Conservation (phyloP, 306 rosid genomes). For the Betula pendula region DNA sequence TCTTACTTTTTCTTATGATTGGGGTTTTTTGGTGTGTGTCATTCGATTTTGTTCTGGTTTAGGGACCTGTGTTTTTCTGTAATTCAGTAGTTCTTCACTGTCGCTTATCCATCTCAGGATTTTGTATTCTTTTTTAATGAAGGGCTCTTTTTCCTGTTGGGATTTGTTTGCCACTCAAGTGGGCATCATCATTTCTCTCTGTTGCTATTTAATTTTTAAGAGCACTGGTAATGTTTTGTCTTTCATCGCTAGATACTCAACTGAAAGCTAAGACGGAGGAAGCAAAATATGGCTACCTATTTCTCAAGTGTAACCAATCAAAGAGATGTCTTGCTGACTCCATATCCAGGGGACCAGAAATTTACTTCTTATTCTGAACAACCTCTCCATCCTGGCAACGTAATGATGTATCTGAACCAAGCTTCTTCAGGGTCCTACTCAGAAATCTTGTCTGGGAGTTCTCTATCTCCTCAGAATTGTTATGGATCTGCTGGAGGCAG, state of each 20-base stretch:
- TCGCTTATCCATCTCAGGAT: neutral
- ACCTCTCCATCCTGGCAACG: conserved; percentile 33
- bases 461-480: conserved; percentile 49
- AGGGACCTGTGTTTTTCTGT: neutral
- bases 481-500: conserved; percentile 49
- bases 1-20: neutral
- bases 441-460: conserved; percentile 44
- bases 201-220: conserved; percentile 17
- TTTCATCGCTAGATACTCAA: neutral
- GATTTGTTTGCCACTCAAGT: conserved; percentile 16
- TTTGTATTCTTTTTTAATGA: neutral
- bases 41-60: neutral
- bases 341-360: conserved; percentile 40
- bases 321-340: conserved; percentile 36
- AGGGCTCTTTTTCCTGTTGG: conserved; percentile 10
- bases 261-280: neutral
- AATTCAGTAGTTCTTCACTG: neutral
- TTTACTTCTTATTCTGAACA: conserved; percentile 41
- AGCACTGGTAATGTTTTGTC: conserved; percentile 11
- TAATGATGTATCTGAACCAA: conserved; percentile 65
- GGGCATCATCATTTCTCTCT: neutral
- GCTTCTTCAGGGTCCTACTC: conserved; percentile 63
- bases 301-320: conserved; percentile 39
- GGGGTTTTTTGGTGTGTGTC: neutral
- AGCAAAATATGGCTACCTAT: conserved; percentile 36